Evolutionary conservation across 106 monocot genomes (phyloP), one percentile per base, ranked within the genome.

Genomic region (Dactylorhiza incarnata): DNA sequence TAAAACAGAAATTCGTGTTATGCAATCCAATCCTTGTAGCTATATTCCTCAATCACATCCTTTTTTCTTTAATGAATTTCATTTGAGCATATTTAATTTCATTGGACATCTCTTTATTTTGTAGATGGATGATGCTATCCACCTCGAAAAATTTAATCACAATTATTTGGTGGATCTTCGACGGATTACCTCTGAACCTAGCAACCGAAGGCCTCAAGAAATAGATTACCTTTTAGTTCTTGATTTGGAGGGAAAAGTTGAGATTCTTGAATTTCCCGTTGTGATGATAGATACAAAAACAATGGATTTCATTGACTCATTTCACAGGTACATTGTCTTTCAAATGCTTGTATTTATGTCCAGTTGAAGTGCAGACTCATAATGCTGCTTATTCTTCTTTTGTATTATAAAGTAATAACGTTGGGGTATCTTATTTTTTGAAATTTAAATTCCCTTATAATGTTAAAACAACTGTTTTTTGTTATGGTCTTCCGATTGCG

Each of bases 241-340:
- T 80, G 97, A 97, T 79, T 80, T 97, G 81, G 97, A 97, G 66
- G 97, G 97, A 23, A 93, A 86, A 81, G 87, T 93, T 75, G 97
- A 97, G 77, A 97, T 97, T 81, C 91, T 97, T 78, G 97, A 97
- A 78, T 97, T 97, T 87, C 97, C 97, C 22, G 89, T 97, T 79
- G 55, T 97, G 50, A 86, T 93, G 89, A 94, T 97, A 75, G 87
- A 94, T 81, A 82, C 87, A 49, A 90, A 76, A 73, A 91, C 73
- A 45, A 78, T 85, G 84, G 75, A 78, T 43, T 93, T 88, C 49
- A 22, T 91, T 54, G 97, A 94, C 82, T 86, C 82, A 53, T 97
- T 93, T 76, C 93, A 97, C 86, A 97, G 97, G 97, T 94, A 54
- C 25, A 74, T 17, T 61, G 45, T 70, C 6, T 71, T 75, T 20